Base-by-base conservation (phyloP, 202 grass and related monocot species). In the Tripidium arundinaceum region DNA sequence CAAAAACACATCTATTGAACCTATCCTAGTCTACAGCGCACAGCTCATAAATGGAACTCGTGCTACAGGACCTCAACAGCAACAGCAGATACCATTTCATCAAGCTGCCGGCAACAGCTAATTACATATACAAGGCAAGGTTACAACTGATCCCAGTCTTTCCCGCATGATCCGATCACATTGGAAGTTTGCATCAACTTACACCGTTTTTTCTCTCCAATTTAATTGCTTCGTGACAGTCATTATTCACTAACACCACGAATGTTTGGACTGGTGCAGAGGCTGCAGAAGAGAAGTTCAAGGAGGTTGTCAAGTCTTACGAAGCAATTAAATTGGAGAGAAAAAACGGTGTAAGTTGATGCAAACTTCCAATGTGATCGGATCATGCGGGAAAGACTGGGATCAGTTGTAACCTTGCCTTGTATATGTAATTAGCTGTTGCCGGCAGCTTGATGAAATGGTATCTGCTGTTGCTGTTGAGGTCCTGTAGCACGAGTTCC, bases 301-400 rank as follows among this genome's bases (percentile, higher is more conserved):
- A 99, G 86, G 90, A 99, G 79, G 84, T 99, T 63, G 86, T 93
- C 46, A 90, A 90, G 79, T 99, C 96, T 34, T 99, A 95, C 39
- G 92, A 99, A 79, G 92, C 96, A 79, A 99, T 99, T 78, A 99
- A 99, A 76, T 52, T 64, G 66, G 96, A 99, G 88, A 93, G 92
- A 42, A 87, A 94, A 91, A 91, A 69, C 80, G 83, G 72, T 33
- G 38, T 11, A 21, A 74, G 26, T 42, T 98, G 75, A 92, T 76
- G 24, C 34, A 21, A 47, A 28, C 12, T 10, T 25, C 45, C 46
- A 42, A 1, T 36, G 27, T 62, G 60, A 81, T 38, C 18, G 24
- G 50, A 47, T 7, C 59, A 21, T 77, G 40, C 37, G 1, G 22
- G n/a, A 19, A 79, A 83, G 19, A 74, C 19, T 21, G 22, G 55